These are phyloP conservation scores for Fusarium albidum DNA, from an alignment of 2,329 filamentous ascomycete species.

Conservation along the genomic window DNA sequence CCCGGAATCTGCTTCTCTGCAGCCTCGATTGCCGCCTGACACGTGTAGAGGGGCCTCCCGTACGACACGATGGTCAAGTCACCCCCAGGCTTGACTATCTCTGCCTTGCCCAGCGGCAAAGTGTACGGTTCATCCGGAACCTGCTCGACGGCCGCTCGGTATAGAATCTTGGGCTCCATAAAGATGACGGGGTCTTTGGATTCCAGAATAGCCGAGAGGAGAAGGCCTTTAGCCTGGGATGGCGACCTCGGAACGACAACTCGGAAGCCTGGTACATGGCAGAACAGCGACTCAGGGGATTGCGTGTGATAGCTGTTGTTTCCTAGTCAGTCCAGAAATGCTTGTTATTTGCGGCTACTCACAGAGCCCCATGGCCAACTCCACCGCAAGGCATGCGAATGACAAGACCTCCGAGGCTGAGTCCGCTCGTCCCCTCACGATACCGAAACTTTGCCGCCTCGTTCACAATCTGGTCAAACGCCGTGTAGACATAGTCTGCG, in stretches of 20 bases:
- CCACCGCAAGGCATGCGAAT: slow-evolving; percentile 89
- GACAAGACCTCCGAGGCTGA: slow-evolving; percentile 77
- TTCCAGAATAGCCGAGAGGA: slow-evolving; percentile 80
- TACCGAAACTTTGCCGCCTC: slow-evolving; percentile 89
- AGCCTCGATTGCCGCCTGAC: slow-evolving; percentile 76
- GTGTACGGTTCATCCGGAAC: slow-evolving; percentile 83
- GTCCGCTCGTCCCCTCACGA: slow-evolving; percentile 65
- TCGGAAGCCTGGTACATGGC: slow-evolving; percentile 83
- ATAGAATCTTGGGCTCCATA: slow-evolving; percentile 93
- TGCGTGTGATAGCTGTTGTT: slow-evolving; percentile 92
- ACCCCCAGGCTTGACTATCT: slow-evolving; percentile 82
- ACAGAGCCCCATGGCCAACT: slow-evolving; percentile 83
- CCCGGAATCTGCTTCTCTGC: slow-evolving; percentile 81
- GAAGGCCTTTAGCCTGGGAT: slow-evolving; percentile 85
- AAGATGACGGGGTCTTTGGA: slow-evolving; percentile 91
- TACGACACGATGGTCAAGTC: slow-evolving; percentile 89
- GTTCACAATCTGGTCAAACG: slow-evolving; percentile 92
- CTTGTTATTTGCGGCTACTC: too few species aligned
- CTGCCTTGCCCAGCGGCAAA: slow-evolving; percentile 86
- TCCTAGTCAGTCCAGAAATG: too few species aligned
- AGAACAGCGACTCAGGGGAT: slow-evolving; percentile 87
- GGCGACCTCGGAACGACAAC: slow-evolving; percentile 89
- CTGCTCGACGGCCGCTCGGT: slow-evolving; percentile 90
- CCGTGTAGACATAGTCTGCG: slow-evolving; percentile 90
- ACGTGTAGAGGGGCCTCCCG: slow-evolving; percentile 88